Conservation (phyloP, 108 stramenopile species). For the Nannochloropsis gaditana region DNA sequence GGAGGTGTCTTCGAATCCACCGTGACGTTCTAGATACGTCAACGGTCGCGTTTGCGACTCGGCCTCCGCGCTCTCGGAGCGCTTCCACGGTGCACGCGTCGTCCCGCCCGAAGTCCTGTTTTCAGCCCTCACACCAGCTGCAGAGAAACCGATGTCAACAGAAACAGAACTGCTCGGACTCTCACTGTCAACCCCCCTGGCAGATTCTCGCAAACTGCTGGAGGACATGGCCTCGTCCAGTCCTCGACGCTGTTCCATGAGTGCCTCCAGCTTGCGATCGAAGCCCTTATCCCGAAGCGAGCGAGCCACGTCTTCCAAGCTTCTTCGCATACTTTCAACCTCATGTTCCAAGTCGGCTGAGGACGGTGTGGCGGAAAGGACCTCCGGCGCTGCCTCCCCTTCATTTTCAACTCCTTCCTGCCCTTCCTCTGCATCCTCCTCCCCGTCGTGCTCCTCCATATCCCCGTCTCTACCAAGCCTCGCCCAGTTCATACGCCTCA, state of each 20-base stretch:
- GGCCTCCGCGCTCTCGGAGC: too few relatives aligned
- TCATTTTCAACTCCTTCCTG: neutral
- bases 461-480: neutral
- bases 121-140: too few relatives aligned
- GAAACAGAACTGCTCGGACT: too few relatives aligned
- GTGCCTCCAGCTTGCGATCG: neutral
- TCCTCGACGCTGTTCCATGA: neutral
- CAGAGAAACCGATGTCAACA: too few relatives aligned
- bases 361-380: neutral
- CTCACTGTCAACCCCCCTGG: neutral
- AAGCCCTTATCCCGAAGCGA: neutral
- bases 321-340: neutral
- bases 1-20: too few relatives aligned
- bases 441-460: neutral
- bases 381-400: neutral
- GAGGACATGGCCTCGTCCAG: neutral
- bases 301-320: neutral
- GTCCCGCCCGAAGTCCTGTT: too few relatives aligned
- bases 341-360: neutral
- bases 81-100: too few relatives aligned
- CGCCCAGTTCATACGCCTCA: too few relatives aligned
- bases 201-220: neutral
- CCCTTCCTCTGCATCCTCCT: too few relatives aligned
- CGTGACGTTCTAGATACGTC: too few relatives aligned
- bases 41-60: too few relatives aligned